Evolutionary conservation across 2,329 filamentous ascomycete species (phyloP).

Genomic region (Hymenoscyphus albidus): DNA sequence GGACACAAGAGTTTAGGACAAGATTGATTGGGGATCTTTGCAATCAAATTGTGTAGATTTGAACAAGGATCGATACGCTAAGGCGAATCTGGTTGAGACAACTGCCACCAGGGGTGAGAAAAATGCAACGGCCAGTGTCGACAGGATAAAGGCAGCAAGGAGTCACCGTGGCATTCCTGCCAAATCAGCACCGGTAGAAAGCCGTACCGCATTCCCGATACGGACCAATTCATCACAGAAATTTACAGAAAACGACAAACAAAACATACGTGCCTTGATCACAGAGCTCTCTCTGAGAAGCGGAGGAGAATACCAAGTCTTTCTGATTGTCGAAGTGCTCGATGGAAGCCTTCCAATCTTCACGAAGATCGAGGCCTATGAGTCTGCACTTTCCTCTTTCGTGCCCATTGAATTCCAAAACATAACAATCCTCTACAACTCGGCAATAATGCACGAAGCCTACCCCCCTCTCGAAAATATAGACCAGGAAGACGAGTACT

Average conservation of each 20-base stretch:
- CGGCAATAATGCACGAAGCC: constrained; percentile 75
- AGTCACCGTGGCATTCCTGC: background rate
- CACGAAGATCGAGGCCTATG: constrained; percentile 74
- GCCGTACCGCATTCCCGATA: constrained; percentile 54
- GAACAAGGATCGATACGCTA: constrained; percentile 61
- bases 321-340: constrained; percentile 82
- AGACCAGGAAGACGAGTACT: constrained; percentile 48
- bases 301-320: constrained; percentile 76
- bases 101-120: background rate
- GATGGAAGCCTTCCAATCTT: constrained; percentile 73
- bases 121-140: background rate
- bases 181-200: background rate
- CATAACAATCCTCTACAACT: constrained; percentile 80
- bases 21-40: constrained; percentile 64
- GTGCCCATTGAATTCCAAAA: constrained; percentile 72
- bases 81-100: background rate
- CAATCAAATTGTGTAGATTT: constrained; percentile 61
- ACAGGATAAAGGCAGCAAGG: background rate
- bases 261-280: constrained; percentile 79
- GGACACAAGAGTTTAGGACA: background rate
- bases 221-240: constrained; percentile 76
- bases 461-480: constrained; percentile 45
- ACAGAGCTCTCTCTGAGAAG: constrained; percentile 73
- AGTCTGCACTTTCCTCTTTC: constrained; percentile 64
- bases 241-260: constrained; percentile 72